These are phyloP conservation scores for Aspergillus chevalieri DNA, from an alignment of 2,329 filamentous ascomycete species.

Conservation along the genomic window DNA sequence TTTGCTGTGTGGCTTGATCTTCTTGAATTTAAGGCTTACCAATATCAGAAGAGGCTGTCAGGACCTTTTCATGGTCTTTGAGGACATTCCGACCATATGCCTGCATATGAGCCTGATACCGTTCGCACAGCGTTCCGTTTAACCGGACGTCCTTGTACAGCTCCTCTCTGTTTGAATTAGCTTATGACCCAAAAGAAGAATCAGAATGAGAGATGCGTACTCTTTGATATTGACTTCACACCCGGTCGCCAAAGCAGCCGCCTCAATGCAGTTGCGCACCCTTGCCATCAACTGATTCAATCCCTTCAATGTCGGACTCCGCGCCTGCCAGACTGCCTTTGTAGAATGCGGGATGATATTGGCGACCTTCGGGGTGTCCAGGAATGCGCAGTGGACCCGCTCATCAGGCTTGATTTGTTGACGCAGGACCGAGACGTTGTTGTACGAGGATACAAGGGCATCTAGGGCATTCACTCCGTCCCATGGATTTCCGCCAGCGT, in stretches of 20 bases:
- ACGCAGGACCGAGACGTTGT: conserved; percentile 46
- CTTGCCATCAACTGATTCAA: conserved; percentile 26
- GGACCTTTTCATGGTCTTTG: conserved; percentile 31
- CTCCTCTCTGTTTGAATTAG: conserved; percentile 11
- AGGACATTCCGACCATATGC: conserved; percentile 33
- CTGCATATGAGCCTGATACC: conserved; percentile 43
- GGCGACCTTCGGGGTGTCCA: conserved; percentile 47
- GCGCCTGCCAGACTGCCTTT: conserved; percentile 41
- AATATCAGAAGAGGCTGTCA: conserved; percentile 45
- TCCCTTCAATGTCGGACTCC: conserved; percentile 39
- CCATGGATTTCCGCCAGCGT: conserved; percentile 55
- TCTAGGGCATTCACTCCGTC: conserved; percentile 56
- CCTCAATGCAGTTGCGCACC: conserved; percentile 31
- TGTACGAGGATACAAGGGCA: conserved; percentile 45
- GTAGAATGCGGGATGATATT: conserved; percentile 54
- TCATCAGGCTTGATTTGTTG: conserved; percentile 52
- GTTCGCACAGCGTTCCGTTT: conserved; percentile 41
- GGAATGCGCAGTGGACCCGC: conserved; percentile 51
- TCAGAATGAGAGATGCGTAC: conserved; percentile 11
- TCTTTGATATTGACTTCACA: conserved; percentile 28
- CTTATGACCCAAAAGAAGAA: not conserved
- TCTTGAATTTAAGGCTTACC: conserved; percentile 15
- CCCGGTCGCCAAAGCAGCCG: conserved; percentile 30
- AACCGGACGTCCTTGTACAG: conserved; percentile 43
- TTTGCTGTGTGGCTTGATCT: too few relatives aligned